Base-by-base conservation (phyloP, 306 rosid genomes). In the Biancaea sappan region DNA sequence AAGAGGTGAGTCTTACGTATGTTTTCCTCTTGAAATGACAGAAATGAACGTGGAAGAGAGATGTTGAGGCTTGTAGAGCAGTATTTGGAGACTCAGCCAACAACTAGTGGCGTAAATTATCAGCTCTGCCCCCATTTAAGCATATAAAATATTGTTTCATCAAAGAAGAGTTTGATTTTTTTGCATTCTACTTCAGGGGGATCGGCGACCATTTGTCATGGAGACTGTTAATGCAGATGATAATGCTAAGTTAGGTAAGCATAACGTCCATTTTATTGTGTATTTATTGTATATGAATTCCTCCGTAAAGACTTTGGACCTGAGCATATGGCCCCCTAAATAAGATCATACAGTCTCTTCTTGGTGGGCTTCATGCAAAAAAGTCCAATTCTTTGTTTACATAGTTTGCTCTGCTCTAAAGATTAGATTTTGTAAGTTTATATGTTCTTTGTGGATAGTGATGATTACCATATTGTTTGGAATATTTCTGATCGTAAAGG, bases 181-280 rank as follows among this genome's bases (percentile, higher is more conserved):
- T 40, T 43, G 28, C 34, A 35, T 10, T 72, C 73, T 70, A 26
- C 61, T 75, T 84, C 90, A 94, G 98, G 98, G 98, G 50, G 61
- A 78, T 65, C 87, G 98, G 60, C 83, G 83, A 66, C 94, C 92
- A 25, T 91, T 91, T 77, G 97, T 88, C 43, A 82, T 85, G 90
- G 98, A 94, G 87, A 91, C 98, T 57, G 97, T 94, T 34, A 94
- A 91, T 83, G 98, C 96, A 19, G 98, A 94, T 80, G 98, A 94
- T 82, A 54, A 76, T 80, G 98, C 98, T 66, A 94, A 94, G 83
- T 52, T 89, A 69, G 98, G 97, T 94, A 86, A 3, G 86, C 76
- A 53, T 74, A 19, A 37, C 54, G 11, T 29, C 66, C 37, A 57
- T 31, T 73, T 64, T 24, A 21, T 28, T 34, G 66, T 60, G 40